Base-by-base conservation (phyloP, 2,329 filamentous ascomycete species). In the Fusarium stilboides region DNA sequence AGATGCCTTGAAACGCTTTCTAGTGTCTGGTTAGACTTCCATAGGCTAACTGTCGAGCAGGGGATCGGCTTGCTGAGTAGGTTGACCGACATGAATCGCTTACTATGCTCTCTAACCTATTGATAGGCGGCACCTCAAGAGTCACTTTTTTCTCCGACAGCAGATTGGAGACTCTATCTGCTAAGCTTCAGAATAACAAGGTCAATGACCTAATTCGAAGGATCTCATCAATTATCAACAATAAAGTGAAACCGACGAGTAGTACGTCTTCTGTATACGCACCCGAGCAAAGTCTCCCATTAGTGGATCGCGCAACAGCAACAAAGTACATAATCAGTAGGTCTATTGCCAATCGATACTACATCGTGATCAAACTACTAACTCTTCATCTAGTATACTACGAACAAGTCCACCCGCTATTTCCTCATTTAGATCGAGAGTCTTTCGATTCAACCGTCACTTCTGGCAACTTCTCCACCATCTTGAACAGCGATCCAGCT, bases 81-180 rank as follows among this genome's bases (percentile, higher is more conserved):
- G 22, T 43, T 5, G 10, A 43, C 31, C 14, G 13, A 8, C 14
- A 39, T 6, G 8, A 12, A 14, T 5, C 28, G 12, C 9, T 9
- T 22, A 14, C 34, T 24, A 31, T 13, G 28, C 22, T 10, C 28
- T 45, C 20, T 53, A n/a, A 39, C 47, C 53, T 57, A n/a, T 8
- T 31, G 8, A 8, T 14, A 72, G 71, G 59, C 19, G 70, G 70
- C 3, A 70, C 62, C 5, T 71, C 68, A 4, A 71, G 62, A 7
- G 47, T 73, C 33, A 73, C 70, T 2, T 73, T 73, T 24, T 73
- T 73, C 12, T 70, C 65, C 1, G 71, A 73, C 20, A 65, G 46
- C 6, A 61, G 71, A n/a, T 57, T 73, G 3, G 65, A 70, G 20
- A 70, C 47, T 1, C 55, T 73, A 2, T 65, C 71, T 1, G 56